These are phyloP conservation scores for Rhizopogon rudus DNA, from an alignment of 768 basidiomycete species.

Conservation along the genomic window DNA sequence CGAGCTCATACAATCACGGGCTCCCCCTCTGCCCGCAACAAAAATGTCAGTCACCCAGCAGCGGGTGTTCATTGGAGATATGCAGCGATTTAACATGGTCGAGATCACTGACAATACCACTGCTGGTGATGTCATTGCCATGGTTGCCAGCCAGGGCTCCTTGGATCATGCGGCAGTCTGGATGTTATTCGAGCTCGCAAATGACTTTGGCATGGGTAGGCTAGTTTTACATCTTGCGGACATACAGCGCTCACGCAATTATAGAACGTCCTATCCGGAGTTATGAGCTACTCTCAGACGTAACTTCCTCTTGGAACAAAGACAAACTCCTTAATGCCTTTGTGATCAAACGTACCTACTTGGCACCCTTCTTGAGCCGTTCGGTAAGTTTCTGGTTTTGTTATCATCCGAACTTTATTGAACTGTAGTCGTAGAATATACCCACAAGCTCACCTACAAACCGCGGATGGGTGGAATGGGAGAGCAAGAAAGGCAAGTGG, in stretches of 20 bases:
- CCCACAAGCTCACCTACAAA: constrained; percentile 39
- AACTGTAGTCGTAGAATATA: constrained; percentile 44
- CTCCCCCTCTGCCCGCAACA: constrained; percentile 18
- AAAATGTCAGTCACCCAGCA: constrained; percentile 47
- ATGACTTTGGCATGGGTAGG: constrained; percentile 91
- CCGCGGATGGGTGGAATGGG: constrained; percentile 79
- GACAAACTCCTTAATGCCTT: constrained; percentile 78
- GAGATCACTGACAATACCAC: constrained; percentile 63
- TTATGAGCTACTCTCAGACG: constrained; percentile 77
- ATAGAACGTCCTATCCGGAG: constrained; percentile 86
- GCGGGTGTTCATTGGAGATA: constrained; percentile 71
- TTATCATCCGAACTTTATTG: constrained; percentile 30
- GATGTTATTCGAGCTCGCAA: constrained; percentile 89
- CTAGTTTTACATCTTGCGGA: constrained; percentile 5
- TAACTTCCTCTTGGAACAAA: constrained; percentile 86
- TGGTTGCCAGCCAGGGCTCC: constrained; percentile 62
- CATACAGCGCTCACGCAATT: constrained; percentile 9
- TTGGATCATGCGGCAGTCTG: constrained; percentile 66
- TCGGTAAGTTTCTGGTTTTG: constrained; percentile 38
- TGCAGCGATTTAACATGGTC: constrained; percentile 72
- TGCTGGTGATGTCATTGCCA: constrained; percentile 67
- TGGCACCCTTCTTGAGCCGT: constrained; percentile 55
- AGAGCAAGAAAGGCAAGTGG: constrained; percentile 93
- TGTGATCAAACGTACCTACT: constrained; percentile 67
- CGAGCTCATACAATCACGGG: background rate